Percentiles rank a stretch among this genome's conserved stretches.
Conservation (phyloP, 371 early-diverging fungal species). For the Mucor irregularis region DNA sequence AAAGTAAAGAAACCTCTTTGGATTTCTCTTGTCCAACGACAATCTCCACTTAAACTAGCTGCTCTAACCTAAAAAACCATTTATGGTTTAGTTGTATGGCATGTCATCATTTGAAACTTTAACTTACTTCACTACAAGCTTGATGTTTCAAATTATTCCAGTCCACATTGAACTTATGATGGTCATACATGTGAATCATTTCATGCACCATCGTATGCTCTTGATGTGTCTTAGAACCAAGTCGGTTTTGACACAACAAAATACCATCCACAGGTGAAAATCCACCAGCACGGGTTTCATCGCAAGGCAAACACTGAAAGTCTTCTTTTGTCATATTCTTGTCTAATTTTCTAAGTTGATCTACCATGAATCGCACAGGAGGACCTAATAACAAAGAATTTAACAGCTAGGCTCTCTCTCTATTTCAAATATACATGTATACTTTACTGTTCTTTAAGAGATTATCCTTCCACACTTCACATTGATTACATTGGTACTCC, state of each 20-base stretch:
- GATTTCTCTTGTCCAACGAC: constrained; percentile 85
- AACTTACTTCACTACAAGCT: constrained; percentile 86
- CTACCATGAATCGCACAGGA: constrained; percentile 82
- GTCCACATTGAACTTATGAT: constrained; percentile 79
- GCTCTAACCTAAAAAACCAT: constrained; percentile 72
- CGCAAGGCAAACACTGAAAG: constrained; percentile 83
- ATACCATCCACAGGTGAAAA: constrained; percentile 80
- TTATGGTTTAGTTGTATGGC: background rate
- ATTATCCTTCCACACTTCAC: constrained; percentile 75
- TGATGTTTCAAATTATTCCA: constrained; percentile 86
- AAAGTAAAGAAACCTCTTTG: constrained; percentile 76
- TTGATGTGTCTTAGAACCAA: constrained; percentile 70
- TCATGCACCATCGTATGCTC: constrained; percentile 95
- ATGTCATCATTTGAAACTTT: background rate
- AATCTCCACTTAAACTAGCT: constrained; percentile 91
- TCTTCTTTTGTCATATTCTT: constrained; percentile 60
- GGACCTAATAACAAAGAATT: too few species aligned
- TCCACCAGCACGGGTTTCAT: constrained; percentile 77
- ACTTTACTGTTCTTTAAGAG: constrained; percentile 68
- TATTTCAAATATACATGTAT: background rate
- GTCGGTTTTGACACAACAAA: constrained; percentile 83
- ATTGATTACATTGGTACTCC: constrained; percentile 58
- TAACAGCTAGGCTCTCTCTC: too few species aligned
- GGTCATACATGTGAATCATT: constrained; percentile 95
- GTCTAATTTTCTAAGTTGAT: constrained; percentile 71